Conservation (phyloP, 768 basidiomycete species). For the Thelephora aurantiotincta region DNA sequence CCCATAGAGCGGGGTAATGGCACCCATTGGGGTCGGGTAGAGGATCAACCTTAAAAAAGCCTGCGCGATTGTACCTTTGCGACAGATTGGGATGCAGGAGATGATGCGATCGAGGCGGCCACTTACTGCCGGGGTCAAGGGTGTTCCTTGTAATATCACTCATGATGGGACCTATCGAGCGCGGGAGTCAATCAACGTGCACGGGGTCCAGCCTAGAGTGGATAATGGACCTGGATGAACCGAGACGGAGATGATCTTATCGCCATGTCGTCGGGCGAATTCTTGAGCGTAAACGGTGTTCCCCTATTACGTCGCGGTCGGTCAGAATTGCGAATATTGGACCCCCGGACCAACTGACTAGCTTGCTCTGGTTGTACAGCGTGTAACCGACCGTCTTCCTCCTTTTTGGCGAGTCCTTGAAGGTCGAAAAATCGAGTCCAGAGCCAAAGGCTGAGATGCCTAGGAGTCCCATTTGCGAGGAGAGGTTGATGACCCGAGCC, state of each 20-base stretch:
- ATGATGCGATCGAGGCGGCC: slow-evolving; percentile 4
- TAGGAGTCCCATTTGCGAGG: slow-evolving; percentile 4
- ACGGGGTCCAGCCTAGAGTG: not conserved
- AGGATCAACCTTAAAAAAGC: slow-evolving; percentile 1
- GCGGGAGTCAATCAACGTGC: not conserved
- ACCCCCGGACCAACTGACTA: slow-evolving; percentile 12
- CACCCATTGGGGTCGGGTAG: slow-evolving; percentile 14
- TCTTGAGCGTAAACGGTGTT: slow-evolving; percentile 27
- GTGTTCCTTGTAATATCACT: slow-evolving; percentile 8
- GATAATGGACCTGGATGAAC: slow-evolving; percentile 25
- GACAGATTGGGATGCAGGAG: slow-evolving; percentile 13
- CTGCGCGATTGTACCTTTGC: slow-evolving; percentile 7
- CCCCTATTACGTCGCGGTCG: slow-evolving; percentile 1
- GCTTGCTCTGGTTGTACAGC: slow-evolving; percentile 22
- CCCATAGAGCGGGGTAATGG: slow-evolving; percentile 26
- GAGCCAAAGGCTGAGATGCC: no score
- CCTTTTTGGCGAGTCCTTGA: slow-evolving; percentile 10
- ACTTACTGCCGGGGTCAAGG: not conserved
- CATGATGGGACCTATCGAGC: slow-evolving; percentile 9
- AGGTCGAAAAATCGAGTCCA: slow-evolving; percentile 5
- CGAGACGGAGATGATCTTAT: slow-evolving; percentile 25
- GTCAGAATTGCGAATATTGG: not conserved
- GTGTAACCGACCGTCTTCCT: slow-evolving; percentile 3
- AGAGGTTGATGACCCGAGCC: slow-evolving; percentile 22
- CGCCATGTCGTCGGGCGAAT: slow-evolving; percentile 27